These are phyloP conservation scores for Nepenthes alata DNA, from an alignment of 179 eudicot species.

Conservation along the genomic window DNA sequence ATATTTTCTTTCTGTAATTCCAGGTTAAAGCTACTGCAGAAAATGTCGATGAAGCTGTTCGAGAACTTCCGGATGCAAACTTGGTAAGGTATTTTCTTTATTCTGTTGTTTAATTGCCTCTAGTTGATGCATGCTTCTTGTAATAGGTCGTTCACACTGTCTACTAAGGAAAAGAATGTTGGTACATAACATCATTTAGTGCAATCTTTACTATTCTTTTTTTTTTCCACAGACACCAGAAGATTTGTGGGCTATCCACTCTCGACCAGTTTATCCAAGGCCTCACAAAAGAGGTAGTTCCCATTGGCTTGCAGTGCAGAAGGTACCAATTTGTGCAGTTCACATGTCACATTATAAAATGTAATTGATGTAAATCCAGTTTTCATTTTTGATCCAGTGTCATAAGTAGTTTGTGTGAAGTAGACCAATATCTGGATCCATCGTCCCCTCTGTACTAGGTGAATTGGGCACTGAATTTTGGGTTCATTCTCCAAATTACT, in stretches of 20 bases:
- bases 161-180: background rate
- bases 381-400: background rate
- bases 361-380: background rate
- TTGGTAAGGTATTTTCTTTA: conserved; percentile 37
- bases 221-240: conserved; percentile 33
- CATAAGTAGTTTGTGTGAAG: background rate
- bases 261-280: conserved; percentile 32
- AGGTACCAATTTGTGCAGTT: conserved; percentile 18
- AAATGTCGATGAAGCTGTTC: conserved; percentile 43
- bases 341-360: background rate
- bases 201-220: no score
- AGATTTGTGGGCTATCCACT: conserved; percentile 46
- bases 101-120: background rate
- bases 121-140: background rate
- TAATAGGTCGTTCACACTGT: background rate
- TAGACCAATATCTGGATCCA: background rate
- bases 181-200: background rate
- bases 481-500: no score
- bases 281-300: conserved; percentile 36
- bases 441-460: background rate
- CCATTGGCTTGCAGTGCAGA: conserved; percentile 34
- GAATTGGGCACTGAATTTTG: background rate
- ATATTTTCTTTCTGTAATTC: background rate
- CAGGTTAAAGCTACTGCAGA: conserved; percentile 49
- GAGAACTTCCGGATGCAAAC: conserved; percentile 53